Evolutionary conservation across 2,329 filamentous ascomycete genomes (phyloP), one percentile per base, ranked within the genome.

Genomic region (Massarina eburnea): DNA sequence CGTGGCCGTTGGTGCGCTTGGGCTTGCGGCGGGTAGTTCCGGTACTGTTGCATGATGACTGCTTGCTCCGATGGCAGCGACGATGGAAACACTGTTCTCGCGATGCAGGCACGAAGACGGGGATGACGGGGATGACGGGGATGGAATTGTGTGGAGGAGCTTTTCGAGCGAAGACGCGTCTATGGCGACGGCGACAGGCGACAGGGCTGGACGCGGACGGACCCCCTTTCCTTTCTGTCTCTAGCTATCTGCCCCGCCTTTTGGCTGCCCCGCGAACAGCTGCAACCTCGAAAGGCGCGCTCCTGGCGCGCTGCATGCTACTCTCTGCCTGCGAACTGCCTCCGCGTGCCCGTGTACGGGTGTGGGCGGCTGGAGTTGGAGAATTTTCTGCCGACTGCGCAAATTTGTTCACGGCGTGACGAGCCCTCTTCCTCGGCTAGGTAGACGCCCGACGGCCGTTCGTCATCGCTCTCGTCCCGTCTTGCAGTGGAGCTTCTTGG

Each of bases 21-120:
- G 48, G 55, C 57, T 62, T 68, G 55, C 59, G 70, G 69, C 63
- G 54, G 70, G 66, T 73, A 73, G 60, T 71, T 71, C 70, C 72
- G 71, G 64, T 73, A 73, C 62, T 72, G 71, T 58, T 74, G 72
- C 73, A 74, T 74, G 45, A 36, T 55, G 35, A 38, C 47, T 49
- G 51, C 53, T 48, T 51, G 46, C 50, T 51, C 57, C 45, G 52
- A 60, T 45, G 54, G 50, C 59, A 61, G 62, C 62, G 55, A 62
- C 57, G 65, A 63, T 63, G 58, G 59, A 21, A 43, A 41, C 46
- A 45, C 45, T 43, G 43, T 40, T 19, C 53, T 57, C 53, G 55
- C 58, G 62, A 63, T 64, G 60, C 42, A 53, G 46, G 37, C 22
- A 14, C 49, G 50, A 34, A 34, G 39, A 48, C 26, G 41, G 26